Conservation (phyloP, 345 rosid species). For the Linum lewisii region DNA sequence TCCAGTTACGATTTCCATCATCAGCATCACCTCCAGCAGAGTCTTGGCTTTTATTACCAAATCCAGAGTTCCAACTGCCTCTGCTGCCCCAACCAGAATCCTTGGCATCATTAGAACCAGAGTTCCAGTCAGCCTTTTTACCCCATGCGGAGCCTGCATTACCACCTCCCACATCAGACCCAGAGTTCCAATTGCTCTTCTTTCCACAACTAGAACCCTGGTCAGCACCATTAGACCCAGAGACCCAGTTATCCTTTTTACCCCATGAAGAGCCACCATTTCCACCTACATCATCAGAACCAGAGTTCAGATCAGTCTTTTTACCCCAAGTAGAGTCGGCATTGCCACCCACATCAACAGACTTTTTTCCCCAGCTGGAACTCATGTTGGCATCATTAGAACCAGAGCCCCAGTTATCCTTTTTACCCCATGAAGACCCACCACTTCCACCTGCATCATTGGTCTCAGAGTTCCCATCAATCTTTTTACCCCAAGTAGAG, state of each 20-base stretch:
- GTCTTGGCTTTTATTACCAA: slow-evolving; percentile 16
- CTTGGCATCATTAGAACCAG: slow-evolving; percentile 12
- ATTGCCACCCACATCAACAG: no score
- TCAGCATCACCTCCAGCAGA: slow-evolving; percentile 15
- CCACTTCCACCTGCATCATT: slow-evolving; percentile 7
- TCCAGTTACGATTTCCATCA: slow-evolving; percentile 21
- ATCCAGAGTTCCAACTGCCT: slow-evolving; percentile 15
- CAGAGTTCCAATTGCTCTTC: slow-evolving; percentile 5
- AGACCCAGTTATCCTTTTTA: slow-evolving; percentile 6
- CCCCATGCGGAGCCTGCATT: not conserved
- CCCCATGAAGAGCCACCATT: slow-evolving; percentile 7
- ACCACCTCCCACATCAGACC: not conserved
- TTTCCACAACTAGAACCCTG: not conserved
- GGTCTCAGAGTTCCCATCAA: not conserved
- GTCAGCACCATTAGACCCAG: slow-evolving; percentile 11
- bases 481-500: no score
- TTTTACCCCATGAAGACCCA: slow-evolving; percentile 12
- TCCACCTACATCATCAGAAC: slow-evolving; percentile 1
- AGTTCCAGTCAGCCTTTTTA: slow-evolving; percentile 10
- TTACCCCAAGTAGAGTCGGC: no score
- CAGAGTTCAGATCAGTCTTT: slow-evolving; percentile 2
- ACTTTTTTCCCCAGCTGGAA: no score
- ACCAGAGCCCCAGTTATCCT: slow-evolving; percentile 2
- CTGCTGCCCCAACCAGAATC: slow-evolving; percentile 24
- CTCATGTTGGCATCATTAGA: slow-evolving; percentile 5